Base-by-base conservation (phyloP, 2,329 filamentous ascomycete species). In the Stagonosporopsis tanaceti region DNA sequence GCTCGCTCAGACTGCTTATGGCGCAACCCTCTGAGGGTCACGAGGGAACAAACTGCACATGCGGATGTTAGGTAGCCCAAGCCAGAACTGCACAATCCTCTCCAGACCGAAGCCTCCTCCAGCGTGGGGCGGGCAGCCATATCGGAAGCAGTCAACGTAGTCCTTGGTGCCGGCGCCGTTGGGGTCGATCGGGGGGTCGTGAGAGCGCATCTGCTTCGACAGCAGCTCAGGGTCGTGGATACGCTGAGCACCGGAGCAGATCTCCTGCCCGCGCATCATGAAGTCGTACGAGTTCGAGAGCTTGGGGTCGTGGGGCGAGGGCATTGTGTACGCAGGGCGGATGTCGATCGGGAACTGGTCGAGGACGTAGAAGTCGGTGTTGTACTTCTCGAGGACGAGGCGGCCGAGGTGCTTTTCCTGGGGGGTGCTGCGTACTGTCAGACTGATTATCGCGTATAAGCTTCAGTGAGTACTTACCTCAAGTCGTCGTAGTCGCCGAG, bases 291-390 rank as follows among this genome's bases (percentile, higher is more conserved):
- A 86, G 78, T 89, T 88, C 40, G 83, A 79, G 67, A 80, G 80
- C 77, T 82, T 66, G 6, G 78, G 69, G 64, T 78, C 72, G 35
- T 62, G 37, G 37, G 79, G 76, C 32, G 74, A 90, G 51, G 91
- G 87, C 81, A 94, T 92, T 60, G 94, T 93, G 79, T 97, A 98
- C 79, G 97, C 97, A 5, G 94, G 94, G 28, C 95, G 87, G 20
- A 95, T 91, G 35, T 84, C 82, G 77, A 95, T 88, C 41, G 95
- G 95, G 84, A 97, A 99, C 79, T 98, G 95, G 82, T 98, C 94
- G 61, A 99, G 85, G 22, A 96, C 89, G 81, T 97, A 98, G 81
- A 98, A 98, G 80, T 99, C 95, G 59, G 93, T 95, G 74, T 90
- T 86, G 84, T 90, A 97, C 80, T 97, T 97, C 69, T 91, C 85